Evolutionary conservation across 2,329 filamentous ascomycete genomes (phyloP).

Genomic region (Cladosporium colombiae): DNA sequence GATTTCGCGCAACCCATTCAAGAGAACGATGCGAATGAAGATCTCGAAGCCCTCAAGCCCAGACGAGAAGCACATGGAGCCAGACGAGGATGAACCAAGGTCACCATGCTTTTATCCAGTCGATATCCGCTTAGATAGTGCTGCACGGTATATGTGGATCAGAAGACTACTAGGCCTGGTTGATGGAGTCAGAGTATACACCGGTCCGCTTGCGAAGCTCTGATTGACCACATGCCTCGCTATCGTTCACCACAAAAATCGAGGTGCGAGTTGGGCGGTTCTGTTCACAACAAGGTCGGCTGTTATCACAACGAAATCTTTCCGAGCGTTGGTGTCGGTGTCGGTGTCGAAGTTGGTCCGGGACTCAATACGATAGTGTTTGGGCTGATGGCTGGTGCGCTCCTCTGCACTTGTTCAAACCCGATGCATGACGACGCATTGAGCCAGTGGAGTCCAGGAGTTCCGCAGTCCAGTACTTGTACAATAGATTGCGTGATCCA

Average conservation of each 20-base stretch:
- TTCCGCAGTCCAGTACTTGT: not conserved
- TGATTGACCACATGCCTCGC: not conserved
- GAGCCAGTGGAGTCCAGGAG: not conserved
- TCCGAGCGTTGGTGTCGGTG: not conserved
- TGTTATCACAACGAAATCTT: not conserved
- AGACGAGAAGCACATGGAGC: not conserved
- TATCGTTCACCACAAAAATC: not conserved
- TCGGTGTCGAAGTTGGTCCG: not conserved
- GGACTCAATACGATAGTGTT: not conserved
- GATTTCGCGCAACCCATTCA: constrained; percentile 1
- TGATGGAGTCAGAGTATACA: not conserved
- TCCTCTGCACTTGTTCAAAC: not conserved
- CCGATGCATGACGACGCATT: not conserved
- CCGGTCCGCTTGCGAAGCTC: not conserved
- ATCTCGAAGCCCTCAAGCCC: not conserved
- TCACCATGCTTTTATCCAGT: not conserved
- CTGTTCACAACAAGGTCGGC: not conserved
- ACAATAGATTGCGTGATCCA: not conserved
- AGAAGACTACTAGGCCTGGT: not conserved
- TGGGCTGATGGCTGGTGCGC: not conserved
- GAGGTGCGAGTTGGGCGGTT: not conserved
- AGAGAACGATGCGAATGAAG: not conserved
- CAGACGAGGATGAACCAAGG: not conserved
- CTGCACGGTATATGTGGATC: not conserved
- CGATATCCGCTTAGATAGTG: not conserved